Conservation (phyloP, 2,329 filamentous ascomycete species). For the Fusarium ambrosium region DNA sequence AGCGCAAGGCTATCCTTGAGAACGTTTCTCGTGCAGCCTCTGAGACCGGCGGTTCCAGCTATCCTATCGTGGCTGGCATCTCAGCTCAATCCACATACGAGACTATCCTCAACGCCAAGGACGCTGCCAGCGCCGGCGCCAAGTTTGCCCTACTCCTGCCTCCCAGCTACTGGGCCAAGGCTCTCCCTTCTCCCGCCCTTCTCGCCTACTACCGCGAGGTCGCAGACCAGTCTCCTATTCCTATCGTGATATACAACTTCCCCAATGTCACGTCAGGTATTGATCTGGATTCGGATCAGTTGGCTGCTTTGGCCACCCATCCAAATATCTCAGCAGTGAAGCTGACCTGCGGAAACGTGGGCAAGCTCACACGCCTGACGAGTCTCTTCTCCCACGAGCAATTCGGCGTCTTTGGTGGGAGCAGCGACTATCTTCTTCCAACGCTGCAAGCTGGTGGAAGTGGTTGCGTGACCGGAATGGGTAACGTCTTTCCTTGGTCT, state of each 20-base stretch:
- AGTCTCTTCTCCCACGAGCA: constrained; percentile 53
- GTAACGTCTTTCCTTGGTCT: constrained; percentile 61
- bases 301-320: constrained; percentile 70
- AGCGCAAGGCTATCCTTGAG: constrained; percentile 57
- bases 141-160: constrained; percentile 82
- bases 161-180: constrained; percentile 78
- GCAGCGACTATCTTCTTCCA: constrained; percentile 59
- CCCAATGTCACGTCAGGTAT: constrained; percentile 74
- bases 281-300: constrained; percentile 73
- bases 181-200: constrained; percentile 63
- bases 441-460: constrained; percentile 55
- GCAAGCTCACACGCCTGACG: constrained; percentile 73
- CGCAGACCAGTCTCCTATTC: constrained; percentile 71
- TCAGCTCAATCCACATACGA: constrained; percentile 66
- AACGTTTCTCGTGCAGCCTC: constrained; percentile 55
- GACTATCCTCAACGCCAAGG: constrained; percentile 75
- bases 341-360: constrained; percentile 77
- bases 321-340: constrained; percentile 78
- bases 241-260: constrained; percentile 78
- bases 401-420: constrained; percentile 60
- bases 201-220: constrained; percentile 76
- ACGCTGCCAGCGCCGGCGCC: constrained; percentile 76
- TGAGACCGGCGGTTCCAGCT: constrained; percentile 51
- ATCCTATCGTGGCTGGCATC: constrained; percentile 61
- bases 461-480: constrained; percentile 61